phyloP scores from a whole-genome alignment of 352 stramenopile species.

The Thalassiosira mediterranea region DNA sequence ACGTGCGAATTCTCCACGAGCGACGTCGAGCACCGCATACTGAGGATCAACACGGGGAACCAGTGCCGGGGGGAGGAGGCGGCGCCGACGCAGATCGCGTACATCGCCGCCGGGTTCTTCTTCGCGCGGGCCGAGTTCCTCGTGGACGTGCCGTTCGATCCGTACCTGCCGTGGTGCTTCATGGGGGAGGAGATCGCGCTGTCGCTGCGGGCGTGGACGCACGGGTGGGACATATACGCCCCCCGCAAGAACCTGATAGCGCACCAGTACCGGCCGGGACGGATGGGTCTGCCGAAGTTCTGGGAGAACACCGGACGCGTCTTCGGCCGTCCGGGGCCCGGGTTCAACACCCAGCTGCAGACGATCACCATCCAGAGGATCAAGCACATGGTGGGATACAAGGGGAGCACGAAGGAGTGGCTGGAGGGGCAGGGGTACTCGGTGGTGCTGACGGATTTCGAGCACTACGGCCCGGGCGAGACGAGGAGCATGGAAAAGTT shows the following conservation, averaged over 20 bases:
- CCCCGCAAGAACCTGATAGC: constrained; percentile 79
- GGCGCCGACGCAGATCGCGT: constrained; percentile 63
- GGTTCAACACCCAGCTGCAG: constrained; percentile 78
- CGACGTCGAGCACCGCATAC: constrained; percentile 73
- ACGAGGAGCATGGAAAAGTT: constrained; percentile 60
- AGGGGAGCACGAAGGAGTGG: constrained; percentile 61
- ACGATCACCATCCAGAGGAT: constrained; percentile 74
- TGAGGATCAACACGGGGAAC: constrained; percentile 68
- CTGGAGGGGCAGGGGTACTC: constrained; percentile 49
- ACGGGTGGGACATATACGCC: constrained; percentile 77
- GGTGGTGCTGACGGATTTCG: constrained; percentile 66
- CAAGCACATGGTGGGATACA: constrained; percentile 81
- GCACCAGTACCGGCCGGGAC: constrained; percentile 82
- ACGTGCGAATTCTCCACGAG: constrained; percentile 43
- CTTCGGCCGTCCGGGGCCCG: constrained; percentile 51
- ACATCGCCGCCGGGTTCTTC: constrained; percentile 85
- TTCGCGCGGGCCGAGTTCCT: constrained; percentile 78
- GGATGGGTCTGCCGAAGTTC: constrained; percentile 85
- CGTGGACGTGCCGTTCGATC: constrained; percentile 83
- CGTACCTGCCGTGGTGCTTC: constrained; percentile 85
- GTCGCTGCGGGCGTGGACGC: constrained; percentile 74
- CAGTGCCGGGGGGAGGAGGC: constrained; percentile 43
- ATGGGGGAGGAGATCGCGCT: constrained; percentile 87
- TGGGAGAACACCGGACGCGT: constrained; percentile 82
- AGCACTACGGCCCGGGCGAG: constrained; percentile 76